Evolutionary conservation across 1,284 basidiomycete genomes (phyloP).

Genomic region (Marasmius oreades): DNA sequence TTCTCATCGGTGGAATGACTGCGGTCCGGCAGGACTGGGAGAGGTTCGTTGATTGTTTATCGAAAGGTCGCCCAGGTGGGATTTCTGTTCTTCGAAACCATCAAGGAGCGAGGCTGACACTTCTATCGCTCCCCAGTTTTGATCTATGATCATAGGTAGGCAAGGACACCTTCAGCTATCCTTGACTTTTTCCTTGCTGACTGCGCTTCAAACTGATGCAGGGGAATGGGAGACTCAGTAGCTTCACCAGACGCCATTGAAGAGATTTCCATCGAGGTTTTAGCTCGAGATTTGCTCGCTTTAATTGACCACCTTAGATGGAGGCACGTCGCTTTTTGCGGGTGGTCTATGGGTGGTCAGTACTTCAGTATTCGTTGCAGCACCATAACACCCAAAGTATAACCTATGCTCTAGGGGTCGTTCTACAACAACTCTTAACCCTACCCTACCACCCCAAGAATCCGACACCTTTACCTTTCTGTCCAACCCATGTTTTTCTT

Average conservation of each 20-base stretch:
- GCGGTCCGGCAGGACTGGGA: constrained; percentile 30
- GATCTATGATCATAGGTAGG: constrained; percentile 30
- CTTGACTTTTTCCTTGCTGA: background rate
- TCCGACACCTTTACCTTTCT: constrained; percentile 35
- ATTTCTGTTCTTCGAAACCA: too few species aligned
- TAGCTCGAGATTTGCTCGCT: constrained; percentile 38
- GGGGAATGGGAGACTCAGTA: constrained; percentile 37
- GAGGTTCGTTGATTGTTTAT: constrained; percentile 24
- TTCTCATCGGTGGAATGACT: constrained; percentile 32
- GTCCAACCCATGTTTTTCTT: constrained; percentile 37
- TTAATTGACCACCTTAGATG: constrained; percentile 35
- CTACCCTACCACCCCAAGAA: constrained; percentile 33
- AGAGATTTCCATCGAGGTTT: constrained; percentile 34
- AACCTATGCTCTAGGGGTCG: constrained; percentile 25
- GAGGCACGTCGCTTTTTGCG: constrained; percentile 37
- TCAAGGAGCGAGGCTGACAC: too few species aligned
- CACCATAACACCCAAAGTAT: background rate
- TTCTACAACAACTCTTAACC: constrained; percentile 40
- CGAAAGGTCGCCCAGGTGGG: constrained; percentile 29
- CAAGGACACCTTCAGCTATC: too few species aligned
- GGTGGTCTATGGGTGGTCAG: constrained; percentile 43
- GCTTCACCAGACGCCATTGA: constrained; percentile 29
- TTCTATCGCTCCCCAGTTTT: constrained; percentile 25
- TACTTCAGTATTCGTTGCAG: background rate
- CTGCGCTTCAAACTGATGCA: constrained; percentile 7